Base-by-base conservation (phyloP, 108 stramenopile species). In the Hondaea fermentalgiana region DNA sequence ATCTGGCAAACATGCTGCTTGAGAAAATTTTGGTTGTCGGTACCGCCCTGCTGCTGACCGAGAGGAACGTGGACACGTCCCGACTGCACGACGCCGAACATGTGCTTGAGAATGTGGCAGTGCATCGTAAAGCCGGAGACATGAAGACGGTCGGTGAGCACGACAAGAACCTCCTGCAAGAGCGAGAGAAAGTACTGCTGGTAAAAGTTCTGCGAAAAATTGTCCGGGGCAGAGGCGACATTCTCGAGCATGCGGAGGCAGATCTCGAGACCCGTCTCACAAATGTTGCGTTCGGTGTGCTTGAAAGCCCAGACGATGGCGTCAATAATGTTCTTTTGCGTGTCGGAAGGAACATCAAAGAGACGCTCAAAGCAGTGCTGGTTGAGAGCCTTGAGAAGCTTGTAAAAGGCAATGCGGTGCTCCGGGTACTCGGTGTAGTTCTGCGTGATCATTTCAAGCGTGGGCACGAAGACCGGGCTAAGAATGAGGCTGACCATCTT, bases 351-450 rank as follows among this genome's bases (percentile, higher is more conserved):
- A 43, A 99, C 97, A 83, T 94, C 95, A 94, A 99, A 98, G 44
- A 99, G 95, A 17, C 98, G 97, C 59, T 95, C 95, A 88, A 99
- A 99, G 90, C 98, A 98, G 91, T 98, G 95, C 44, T 58, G 64
- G 72, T 94, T 94, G 14, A 93, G 92, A 45, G 91, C 94, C 92
- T 93, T 95, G 58, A 99, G 92, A 87, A 99, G 98, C 88, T 96
- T 95, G 93, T 96, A 99, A 93, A 99, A 99, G 49, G 95, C 94
- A 71, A 98, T 95, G 60, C 99, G 94, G 92, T 98, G 97, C 93
- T 99, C 99, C 8, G 99, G 99, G 89, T 95, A 98, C 92, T 99
- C 99, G 92, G 97, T 97, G 90, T 98, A 97, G 94, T 99, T 99
- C 57, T 89, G 93, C 8, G 98, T 98, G 90, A 99, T 99, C 97